Percentiles rank a stretch among this genome's conserved stretches.
phyloP scores from a whole-genome alignment of 768 basidiomycete species.

The Pleurotus eryngii region DNA sequence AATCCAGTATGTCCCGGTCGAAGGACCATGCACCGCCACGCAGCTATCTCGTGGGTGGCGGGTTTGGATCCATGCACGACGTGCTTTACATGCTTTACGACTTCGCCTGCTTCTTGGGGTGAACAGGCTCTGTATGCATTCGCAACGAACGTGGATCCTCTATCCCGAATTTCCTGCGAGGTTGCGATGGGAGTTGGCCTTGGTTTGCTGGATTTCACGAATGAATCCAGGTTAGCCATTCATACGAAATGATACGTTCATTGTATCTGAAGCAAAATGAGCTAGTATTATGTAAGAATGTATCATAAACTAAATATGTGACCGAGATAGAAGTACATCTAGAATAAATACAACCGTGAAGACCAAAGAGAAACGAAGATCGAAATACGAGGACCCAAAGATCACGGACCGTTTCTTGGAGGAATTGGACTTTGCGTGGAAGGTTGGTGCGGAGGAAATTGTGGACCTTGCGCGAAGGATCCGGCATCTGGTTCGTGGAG shows the following conservation, averaged over 20 bases:
- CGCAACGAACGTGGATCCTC: conserved; percentile 70
- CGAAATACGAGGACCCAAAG: no score
- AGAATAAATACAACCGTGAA: no score
- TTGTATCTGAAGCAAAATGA: no score
- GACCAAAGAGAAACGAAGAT: no score
- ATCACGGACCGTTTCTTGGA: no score
- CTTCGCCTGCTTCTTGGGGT: conserved; percentile 45
- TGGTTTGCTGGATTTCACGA: conserved; percentile 43
- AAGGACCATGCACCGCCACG: conserved; percentile 76
- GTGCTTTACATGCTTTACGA: conserved; percentile 49
- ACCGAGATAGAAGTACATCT: no score
- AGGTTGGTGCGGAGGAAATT: no score
- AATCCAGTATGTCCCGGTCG: conserved; percentile 65
- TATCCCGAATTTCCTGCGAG: conserved; percentile 75
- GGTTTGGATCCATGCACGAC: conserved; percentile 55
- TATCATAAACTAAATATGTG: no score
- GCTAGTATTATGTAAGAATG: no score
- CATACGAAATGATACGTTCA: background rate
- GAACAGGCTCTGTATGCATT: conserved; percentile 55
- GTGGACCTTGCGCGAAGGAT: no score
- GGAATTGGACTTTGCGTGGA: no score
- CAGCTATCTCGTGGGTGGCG: conserved; percentile 71
- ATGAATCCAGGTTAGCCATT: conserved; percentile 45
- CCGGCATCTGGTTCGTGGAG: no score
- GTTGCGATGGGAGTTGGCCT: conserved; percentile 44